Evolutionary conservation across 306 rosid genomes (phyloP), one percentile per base, ranked within the genome.

Genomic region (Inga leiocalycina): DNA sequence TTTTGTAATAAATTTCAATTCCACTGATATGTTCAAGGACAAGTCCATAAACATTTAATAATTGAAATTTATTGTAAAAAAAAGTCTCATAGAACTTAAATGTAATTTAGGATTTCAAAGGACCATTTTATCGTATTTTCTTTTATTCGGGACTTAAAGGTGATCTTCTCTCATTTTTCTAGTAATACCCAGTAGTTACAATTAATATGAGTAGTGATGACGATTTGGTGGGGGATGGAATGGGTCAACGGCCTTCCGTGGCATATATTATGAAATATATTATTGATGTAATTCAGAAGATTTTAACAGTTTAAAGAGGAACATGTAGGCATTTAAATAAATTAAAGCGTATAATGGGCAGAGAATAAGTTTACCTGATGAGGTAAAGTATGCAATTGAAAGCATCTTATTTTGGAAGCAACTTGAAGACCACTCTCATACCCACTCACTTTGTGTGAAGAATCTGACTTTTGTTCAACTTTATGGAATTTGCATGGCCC

Each of bases 181-280:
- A 6, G 41, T 37, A 37, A 37, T 37, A 5, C 7, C 41, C 41
- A 6, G 8, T 39, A 39, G 5, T 6, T 5, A 39, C 6, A 39
- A 35, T 62, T 24, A 77, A 30, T 65, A 71, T 52, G 4, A 73
- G 24, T 22, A 34, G 24, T 35, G 37, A 48, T 77, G 51, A 75
- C 83, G 44, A 84, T 86, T 86, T 46, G 87, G 80, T 84, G 49
- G 79, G 71, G 56, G 70, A 78, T 76, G 54, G 24, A 84, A 72
- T 34, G 49, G 74, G 89, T 89, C 91, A 89, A 86, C 91, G 83
- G 84, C 75, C 80, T 52, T 79, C 48, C 45, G 37, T 24, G 75
- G 39, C 15, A 39, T 9, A 74, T 57, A 71, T 66, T 66, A 66
- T 41, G 3, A 57, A 45, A 27, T 10, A 27, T 37, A 24, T 83